phyloP scores from a whole-genome alignment of 139 green algal genomes.

The Microglena sp. region DNA sequence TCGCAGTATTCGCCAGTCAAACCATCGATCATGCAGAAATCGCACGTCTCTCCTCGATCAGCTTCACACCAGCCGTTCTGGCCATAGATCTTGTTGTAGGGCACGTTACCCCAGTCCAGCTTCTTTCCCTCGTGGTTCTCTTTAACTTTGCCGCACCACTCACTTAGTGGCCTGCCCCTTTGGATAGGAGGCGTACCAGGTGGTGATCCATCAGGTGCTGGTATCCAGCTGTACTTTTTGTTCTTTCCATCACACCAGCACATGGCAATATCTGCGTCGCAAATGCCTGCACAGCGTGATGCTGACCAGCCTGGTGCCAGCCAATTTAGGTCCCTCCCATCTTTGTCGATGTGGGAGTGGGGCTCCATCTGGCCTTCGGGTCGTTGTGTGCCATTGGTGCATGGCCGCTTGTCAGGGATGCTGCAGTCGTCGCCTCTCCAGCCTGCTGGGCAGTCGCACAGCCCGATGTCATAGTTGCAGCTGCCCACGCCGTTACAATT shows the following conservation, averaged over 20 bases:
- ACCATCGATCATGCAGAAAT: conserved; percentile 30
- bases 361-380: background rate
- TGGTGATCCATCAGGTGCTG: conserved; percentile 20
- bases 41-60: conserved; percentile 8
- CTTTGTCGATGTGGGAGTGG: conserved; percentile 23
- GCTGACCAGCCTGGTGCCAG: conserved; percentile 1
- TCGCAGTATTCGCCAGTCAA: conserved; percentile 32
- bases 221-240: conserved; percentile 19
- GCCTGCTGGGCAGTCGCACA: conserved; percentile 49
- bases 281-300: conserved; percentile 30
- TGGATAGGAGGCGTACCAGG: conserved; percentile 19
- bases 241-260: conserved; percentile 47
- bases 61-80: conserved; percentile 26
- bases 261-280: conserved; percentile 31
- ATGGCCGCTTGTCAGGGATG: conserved; percentile 31
- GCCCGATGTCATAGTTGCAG: conserved; percentile 39
- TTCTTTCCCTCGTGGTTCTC: conserved; percentile 17
- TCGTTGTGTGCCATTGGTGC: conserved; percentile 32
- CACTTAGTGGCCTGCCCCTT: background rate
- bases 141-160: conserved; percentile 2
- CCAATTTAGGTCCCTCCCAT: conserved; percentile 20
- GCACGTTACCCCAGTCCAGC: conserved; percentile 20
- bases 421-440: conserved; percentile 37
- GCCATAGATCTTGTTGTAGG: conserved; percentile 22
- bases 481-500: conserved; percentile 35